Evolutionary conservation across 139 green algal genomes (phyloP).

Genomic region (Eudorina sp.): DNA sequence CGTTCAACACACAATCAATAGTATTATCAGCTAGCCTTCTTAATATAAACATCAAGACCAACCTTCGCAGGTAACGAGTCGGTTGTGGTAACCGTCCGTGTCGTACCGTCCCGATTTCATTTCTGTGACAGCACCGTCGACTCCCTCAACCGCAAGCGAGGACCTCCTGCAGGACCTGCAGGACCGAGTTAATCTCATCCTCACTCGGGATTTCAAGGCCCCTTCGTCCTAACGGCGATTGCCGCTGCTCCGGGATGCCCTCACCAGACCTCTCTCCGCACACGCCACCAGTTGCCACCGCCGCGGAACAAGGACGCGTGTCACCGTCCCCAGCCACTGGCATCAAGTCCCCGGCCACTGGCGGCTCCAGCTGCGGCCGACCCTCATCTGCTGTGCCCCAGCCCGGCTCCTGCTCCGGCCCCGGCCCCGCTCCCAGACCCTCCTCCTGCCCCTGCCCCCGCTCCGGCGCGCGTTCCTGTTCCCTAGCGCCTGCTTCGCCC

Average conservation of each 20-base stretch:
- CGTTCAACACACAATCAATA: too few relatives aligned
- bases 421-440: background rate
- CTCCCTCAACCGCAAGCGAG: too few relatives aligned
- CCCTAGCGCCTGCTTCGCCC: too few relatives aligned
- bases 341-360: background rate
- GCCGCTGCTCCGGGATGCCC: background rate
- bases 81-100: too few relatives aligned
- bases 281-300: background rate
- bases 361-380: background rate
- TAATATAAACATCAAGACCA: too few relatives aligned
- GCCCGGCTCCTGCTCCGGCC: background rate
- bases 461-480: background rate
- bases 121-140: too few relatives aligned
- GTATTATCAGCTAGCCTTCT: too few relatives aligned
- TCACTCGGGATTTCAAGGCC: background rate
- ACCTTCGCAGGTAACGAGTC: too few relatives aligned
- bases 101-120: too few relatives aligned
- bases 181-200: background rate
- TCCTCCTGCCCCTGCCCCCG: background rate
- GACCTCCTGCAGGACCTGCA: conserved; percentile 40
- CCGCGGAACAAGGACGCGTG: background rate
- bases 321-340: background rate
- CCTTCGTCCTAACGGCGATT: background rate
- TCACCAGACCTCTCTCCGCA: background rate
- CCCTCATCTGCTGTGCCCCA: background rate